Percentiles rank a stretch among this genome's conserved stretches.
These are phyloP conservation scores for Trichoderma semiorbis DNA, from an alignment of 2,329 filamentous ascomycete genomes.

Conservation along the genomic window DNA sequence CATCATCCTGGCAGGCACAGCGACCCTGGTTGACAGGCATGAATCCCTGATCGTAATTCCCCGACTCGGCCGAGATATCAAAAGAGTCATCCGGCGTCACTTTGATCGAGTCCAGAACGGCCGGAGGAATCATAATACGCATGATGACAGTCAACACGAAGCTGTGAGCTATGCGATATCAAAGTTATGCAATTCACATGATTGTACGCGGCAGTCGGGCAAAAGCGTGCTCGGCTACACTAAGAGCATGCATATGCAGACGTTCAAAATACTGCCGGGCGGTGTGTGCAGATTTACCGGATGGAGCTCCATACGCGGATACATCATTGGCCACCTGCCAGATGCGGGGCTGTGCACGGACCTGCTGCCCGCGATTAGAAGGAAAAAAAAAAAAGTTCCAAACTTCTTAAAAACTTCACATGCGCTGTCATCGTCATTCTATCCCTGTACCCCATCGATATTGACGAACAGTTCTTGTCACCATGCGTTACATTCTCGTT, in stretches of 20 bases:
- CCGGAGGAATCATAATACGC: not conserved
- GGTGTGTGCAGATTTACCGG: not conserved
- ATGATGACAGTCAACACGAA: not conserved
- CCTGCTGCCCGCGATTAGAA: not conserved
- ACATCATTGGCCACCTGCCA: not conserved
- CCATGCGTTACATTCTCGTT: slow-evolving; percentile 31
- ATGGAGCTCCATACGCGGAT: not conserved
- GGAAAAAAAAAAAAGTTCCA: not conserved
- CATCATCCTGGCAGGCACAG: not conserved
- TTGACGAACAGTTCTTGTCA: slow-evolving; percentile 14
- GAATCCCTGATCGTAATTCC: not conserved
- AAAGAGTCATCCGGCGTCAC: not conserved
- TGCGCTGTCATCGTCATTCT: not conserved
- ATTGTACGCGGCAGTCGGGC: not conserved
- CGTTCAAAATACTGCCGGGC: not conserved
- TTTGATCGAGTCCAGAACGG: not conserved
- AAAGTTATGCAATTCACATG: not conserved
- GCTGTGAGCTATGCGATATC: not conserved
- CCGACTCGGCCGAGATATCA: not conserved
- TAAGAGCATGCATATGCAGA: not conserved
- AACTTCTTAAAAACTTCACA: not conserved
- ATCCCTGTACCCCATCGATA: not conserved
- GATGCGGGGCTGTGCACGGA: not conserved
- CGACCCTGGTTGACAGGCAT: not conserved
- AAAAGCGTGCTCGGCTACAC: not conserved